Evolutionary conservation across 2,329 filamentous ascomycete species (phyloP).

Genomic region (Elsinoe australis): DNA sequence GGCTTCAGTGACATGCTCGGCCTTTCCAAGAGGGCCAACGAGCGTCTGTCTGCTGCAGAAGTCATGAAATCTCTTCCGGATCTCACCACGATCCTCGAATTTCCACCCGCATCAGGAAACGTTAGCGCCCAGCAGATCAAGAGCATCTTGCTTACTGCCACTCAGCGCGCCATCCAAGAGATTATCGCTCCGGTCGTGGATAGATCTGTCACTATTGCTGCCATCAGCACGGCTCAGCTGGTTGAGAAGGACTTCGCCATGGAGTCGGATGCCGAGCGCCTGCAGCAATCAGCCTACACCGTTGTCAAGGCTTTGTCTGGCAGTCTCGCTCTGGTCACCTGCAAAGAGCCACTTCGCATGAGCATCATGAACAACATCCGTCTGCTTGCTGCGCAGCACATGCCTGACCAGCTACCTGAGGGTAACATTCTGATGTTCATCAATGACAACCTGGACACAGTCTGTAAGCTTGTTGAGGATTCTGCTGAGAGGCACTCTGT

Average conservation of each 20-base stretch:
- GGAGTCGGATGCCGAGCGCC: conserved; percentile 78
- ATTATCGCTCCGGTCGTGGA: conserved; percentile 98
- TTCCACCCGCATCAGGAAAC: conserved; percentile 70
- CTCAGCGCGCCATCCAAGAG: conserved; percentile 84
- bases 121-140: conserved; percentile 59
- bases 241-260: conserved; percentile 95
- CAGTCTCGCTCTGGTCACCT: conserved; percentile 91
- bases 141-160: conserved; percentile 73
- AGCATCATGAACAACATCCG: conserved; percentile 98
- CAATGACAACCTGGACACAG: conserved; percentile 90
- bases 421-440: conserved; percentile 97
- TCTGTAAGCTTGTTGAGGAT: conserved; percentile 89
- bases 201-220: conserved; percentile 92
- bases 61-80: conserved; percentile 78
- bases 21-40: conserved; percentile 54
- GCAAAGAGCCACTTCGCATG: conserved; percentile 90
- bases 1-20: conserved; percentile 77
- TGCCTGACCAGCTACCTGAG: conserved; percentile 71
- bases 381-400: conserved; percentile 58
- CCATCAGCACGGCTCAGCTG: conserved; percentile 91
- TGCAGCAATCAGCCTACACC: conserved; percentile 78
- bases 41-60: conserved; percentile 66
- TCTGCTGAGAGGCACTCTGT: conserved; percentile 89
- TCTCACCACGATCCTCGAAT: conserved; percentile 67
- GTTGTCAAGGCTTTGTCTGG: conserved; percentile 95